Evolutionary conservation across 345 rosid genomes (phyloP).

Genomic region (Bretschneidera sinensis): DNA sequence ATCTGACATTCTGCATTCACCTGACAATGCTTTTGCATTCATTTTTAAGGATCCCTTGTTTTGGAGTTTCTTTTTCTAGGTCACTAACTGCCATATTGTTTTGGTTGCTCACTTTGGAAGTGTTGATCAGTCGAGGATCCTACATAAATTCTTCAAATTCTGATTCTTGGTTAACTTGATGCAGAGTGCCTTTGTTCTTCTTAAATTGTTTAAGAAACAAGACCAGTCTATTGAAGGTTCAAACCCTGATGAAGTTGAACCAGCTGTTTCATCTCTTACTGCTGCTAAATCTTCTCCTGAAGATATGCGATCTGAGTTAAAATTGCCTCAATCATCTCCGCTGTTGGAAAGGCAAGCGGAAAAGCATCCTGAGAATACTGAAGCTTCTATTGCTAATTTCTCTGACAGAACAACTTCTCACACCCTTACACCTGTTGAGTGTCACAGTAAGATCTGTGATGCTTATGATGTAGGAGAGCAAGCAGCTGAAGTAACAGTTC

Average conservation of each 20-base stretch:
- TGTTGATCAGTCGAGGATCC: not conserved
- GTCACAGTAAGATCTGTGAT: conserved; percentile 10
- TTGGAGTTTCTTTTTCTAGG: conserved; percentile 10
- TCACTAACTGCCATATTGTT: not conserved
- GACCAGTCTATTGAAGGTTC: conserved; percentile 33
- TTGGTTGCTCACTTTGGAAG: not conserved
- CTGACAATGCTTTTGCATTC: not conserved
- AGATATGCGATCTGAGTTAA: conserved; percentile 22
- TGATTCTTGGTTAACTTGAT: not conserved
- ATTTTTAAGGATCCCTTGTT: not conserved
- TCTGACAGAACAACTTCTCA: conserved; percentile 1
- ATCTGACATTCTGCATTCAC: not conserved
- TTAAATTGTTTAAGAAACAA: conserved; percentile 66
- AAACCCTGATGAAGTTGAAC: conserved; percentile 35
- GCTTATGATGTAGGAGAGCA: conserved; percentile 14
- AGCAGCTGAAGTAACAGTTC: conserved; percentile 13
- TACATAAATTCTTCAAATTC: not conserved
- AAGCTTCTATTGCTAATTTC: conserved; percentile 12
- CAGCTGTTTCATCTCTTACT: conserved; percentile 30
- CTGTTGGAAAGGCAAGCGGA: conserved; percentile 22
- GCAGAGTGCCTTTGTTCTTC: conserved; percentile 65
- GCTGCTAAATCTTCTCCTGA: conserved; percentile 26
- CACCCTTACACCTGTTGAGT: conserved; percentile 9
- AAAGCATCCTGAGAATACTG: conserved; percentile 12
- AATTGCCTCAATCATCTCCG: conserved; percentile 24